Base-by-base conservation (phyloP, 768 basidiomycete genomes). In the Stropharia rugosoannulata region DNA sequence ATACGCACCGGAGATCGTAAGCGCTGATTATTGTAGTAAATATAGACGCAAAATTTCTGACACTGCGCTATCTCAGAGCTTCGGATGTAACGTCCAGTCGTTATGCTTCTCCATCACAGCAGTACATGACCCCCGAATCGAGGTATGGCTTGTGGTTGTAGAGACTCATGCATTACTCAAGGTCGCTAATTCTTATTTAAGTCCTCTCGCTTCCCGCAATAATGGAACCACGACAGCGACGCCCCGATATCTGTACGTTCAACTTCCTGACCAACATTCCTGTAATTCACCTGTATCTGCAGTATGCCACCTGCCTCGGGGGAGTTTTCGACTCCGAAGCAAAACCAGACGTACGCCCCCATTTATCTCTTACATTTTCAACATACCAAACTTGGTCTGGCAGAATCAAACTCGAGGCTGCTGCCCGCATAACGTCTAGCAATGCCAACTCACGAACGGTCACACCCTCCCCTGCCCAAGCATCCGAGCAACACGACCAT, bases 121-220 rank as follows among this genome's bases (percentile, higher is more conserved):
- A 77, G 62, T 74, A 69, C 51, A 62, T 74, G 51, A 81, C 80
- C 3, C 80, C 80, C 40, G 77, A 78, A 59, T 77, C 78, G 40
- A 81, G 79, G 80, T 75, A 59, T 64, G 54, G n/a, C 37, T 38
- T 22, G 4, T 29, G 5, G 16, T 42, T 60, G 29, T 22, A 54
- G 29, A 32, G 29, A 32, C 2, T 32, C 5, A 32, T 32, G 29
- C 29, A 32, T 32, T 10, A 32, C 29, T 32, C 29, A 32, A 32
- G 29, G 29, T 12, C 11, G 43, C 10, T 43, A 49, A 36, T 45
- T 41, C 22, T 46, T 32, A 46, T 36, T 51, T 44, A 45, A 64
- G 66, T 41, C 65, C 69, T 22, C 68, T 66, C 57, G 62, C 64
- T 22, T 22, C 66, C 32, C 65, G 65, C 40, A 64, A 61, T 45